A percentile compares a stretch with the other conserved stretches of the same genome.
Conservation (phyloP, 495 filamentous ascomycete genomes). For the Chaetomidium leptoderma region DNA sequence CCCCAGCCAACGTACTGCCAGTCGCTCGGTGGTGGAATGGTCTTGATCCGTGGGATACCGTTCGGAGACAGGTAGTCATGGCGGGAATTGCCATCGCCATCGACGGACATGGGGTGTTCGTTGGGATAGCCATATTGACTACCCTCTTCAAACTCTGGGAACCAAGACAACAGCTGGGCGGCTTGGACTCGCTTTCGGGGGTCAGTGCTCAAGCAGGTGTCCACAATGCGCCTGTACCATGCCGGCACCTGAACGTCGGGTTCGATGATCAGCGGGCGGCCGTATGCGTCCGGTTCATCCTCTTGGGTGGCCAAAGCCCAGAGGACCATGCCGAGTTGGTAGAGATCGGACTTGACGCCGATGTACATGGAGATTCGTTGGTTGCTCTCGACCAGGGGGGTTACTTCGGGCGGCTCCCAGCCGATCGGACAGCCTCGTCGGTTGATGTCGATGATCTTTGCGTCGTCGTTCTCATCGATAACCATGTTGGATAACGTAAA, state of each 20-base stretch:
- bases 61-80: slow-evolving; percentile 29
- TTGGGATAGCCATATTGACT: slow-evolving; percentile 23
- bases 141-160: slow-evolving; percentile 35
- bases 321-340: slow-evolving; percentile 93
- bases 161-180: slow-evolving; percentile 36
- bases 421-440: slow-evolving; percentile 91
- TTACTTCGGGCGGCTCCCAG: slow-evolving; percentile 95
- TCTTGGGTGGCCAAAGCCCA: slow-evolving; percentile 85
- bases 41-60: slow-evolving; percentile 28
- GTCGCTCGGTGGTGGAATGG: slow-evolving; percentile 30
- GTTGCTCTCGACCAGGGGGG: slow-evolving; percentile 79
- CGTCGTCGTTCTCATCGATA: slow-evolving; percentile 76
- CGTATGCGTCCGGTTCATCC: slow-evolving; percentile 82
- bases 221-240: slow-evolving; percentile 45
- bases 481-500: slow-evolving; percentile 98
- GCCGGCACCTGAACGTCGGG: slow-evolving; percentile 39
- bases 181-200: slow-evolving; percentile 44
- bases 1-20: slow-evolving; percentile 32
- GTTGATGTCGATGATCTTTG: slow-evolving; percentile 98
- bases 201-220: slow-evolving; percentile 43
- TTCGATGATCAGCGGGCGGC: slow-evolving; percentile 58
- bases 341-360: slow-evolving; percentile 94
- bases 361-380: slow-evolving; percentile 98
- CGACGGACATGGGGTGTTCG: slow-evolving; percentile 29
- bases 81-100: slow-evolving; percentile 31